Evolutionary conservation across 108 stramenopile species (phyloP), one percentile per base, ranked within the genome.

Genomic region (Nannochloropsis salina): DNA sequence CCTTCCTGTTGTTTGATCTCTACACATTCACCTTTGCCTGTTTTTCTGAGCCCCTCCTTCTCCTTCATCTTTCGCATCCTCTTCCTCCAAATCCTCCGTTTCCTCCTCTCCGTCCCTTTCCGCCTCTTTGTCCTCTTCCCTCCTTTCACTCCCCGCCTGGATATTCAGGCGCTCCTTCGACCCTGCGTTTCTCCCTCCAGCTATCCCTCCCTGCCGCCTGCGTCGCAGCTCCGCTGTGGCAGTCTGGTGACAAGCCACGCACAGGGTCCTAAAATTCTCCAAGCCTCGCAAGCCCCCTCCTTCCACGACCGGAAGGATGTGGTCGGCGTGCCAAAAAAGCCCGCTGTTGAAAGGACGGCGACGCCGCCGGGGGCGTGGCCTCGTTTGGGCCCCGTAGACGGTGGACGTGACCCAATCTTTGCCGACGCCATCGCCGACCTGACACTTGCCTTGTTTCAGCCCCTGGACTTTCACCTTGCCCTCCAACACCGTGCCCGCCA

Each of bases 231-330:
- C 21, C 18, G 42, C 47, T 2, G 87, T 87, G 87, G 83, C 43
- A 0, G 42, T 43, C 44, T 47, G 43, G 80, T 87, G 87, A 83
- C 87, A 87, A 42, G 80, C 79, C 74, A 87, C 83, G 80, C 87
- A 87, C 9, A 87, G 87, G 8, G 83, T 87, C 9, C 83, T 83
- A 80, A 83, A 87, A 80, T 87, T 87, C 61, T 83, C 80, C 41
- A 87, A 83, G 74, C 87, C 47, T 44, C 83, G 83, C 80, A 83
- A 83, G 79, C 87, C 87, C n/a, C 87, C 87, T 10, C 87, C 87
- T 43, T 82, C 79, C 83, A 86, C 86, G 82, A 86, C 86, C 1
- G 86, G 86, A 74, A 86, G 43, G 74, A 86, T 83, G 86, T 86
- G 86, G 41, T 86, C 86, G 42, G 86, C 86, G 43, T 86, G 86